Evolutionary conservation across 805 yeast species (phyloP).

Genomic region (Cyberlindnera petersonii): DNA sequence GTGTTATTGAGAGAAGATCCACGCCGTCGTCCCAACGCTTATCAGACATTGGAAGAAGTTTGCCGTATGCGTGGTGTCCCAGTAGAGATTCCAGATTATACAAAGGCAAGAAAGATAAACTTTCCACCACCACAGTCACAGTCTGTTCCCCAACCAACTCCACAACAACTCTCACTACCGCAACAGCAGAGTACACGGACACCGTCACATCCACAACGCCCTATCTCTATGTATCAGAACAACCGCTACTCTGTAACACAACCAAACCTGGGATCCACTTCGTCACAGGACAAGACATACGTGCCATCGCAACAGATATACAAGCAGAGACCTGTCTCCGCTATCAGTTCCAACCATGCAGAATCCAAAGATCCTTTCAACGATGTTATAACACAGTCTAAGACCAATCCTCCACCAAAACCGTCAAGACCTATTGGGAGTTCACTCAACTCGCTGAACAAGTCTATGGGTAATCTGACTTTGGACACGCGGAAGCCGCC

Average conservation of each 20-base stretch:
- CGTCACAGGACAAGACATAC: not conserved
- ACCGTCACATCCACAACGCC: not conserved
- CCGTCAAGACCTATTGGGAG: slow-evolving; percentile 21
- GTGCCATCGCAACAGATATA: slow-evolving; percentile 1
- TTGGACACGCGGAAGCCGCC: slow-evolving; percentile 13
- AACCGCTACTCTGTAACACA: not conserved
- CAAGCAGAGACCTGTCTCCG: slow-evolving; percentile 6
- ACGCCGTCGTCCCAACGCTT: slow-evolving; percentile 65
- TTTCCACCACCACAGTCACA: slow-evolving; percentile 1
- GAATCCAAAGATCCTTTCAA: slow-evolving; percentile 10
- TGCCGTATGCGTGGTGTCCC: slow-evolving; percentile 54
- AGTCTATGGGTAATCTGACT: slow-evolving; percentile 24
- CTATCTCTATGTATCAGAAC: not conserved
- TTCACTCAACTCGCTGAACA: slow-evolving; percentile 14
- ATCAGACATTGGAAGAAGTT: slow-evolving; percentile 65
- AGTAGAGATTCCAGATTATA: slow-evolving; percentile 38
- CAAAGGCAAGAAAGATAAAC: slow-evolving; percentile 28
- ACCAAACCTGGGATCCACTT: not conserved
- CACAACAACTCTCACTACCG: no score
- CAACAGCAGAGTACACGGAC: not conserved
- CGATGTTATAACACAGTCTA: slow-evolving; percentile 3
- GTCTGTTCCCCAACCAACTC: not conserved
- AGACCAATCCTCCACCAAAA: slow-evolving; percentile 17
- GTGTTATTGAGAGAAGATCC: slow-evolving; percentile 65
- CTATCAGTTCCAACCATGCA: slow-evolving; percentile 5